Evolutionary conservation across 495 filamentous ascomycete genomes (phyloP).

Genomic region (Neurospora terricola): DNA sequence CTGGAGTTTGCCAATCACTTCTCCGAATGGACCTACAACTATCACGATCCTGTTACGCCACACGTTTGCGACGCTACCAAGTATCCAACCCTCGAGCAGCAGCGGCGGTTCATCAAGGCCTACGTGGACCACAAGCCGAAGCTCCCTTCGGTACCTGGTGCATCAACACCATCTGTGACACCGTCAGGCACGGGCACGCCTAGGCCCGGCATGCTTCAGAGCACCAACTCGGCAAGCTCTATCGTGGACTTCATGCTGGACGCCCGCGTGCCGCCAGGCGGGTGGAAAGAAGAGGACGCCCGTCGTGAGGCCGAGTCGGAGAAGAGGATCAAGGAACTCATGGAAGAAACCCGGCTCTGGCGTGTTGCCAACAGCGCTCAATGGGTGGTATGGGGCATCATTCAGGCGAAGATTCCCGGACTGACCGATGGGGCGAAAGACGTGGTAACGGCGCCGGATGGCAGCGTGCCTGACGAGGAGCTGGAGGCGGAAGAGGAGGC

Average conservation of each 20-base stretch:
- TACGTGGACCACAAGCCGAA: slow-evolving; percentile 75
- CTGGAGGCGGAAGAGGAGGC: slow-evolving; percentile 37
- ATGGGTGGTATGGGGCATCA: slow-evolving; percentile 94
- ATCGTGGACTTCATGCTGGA: slow-evolving; percentile 63
- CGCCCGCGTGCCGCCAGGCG: slow-evolving; percentile 47
- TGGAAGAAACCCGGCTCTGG: slow-evolving; percentile 77
- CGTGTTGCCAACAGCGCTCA: slow-evolving; percentile 74
- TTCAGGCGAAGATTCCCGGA: slow-evolving; percentile 79
- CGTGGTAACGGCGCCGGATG: slow-evolving; percentile 1
- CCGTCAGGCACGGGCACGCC: slow-evolving; percentile 19
- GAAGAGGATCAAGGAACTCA: slow-evolving; percentile 51
- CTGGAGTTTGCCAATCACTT: slow-evolving; percentile 98
- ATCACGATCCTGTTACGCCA: slow-evolving; percentile 58
- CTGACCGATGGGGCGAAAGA: slow-evolving; percentile 19
- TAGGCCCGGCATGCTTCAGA: slow-evolving; percentile 16
- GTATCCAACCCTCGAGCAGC: slow-evolving; percentile 75
- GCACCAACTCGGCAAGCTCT: slow-evolving; percentile 25
- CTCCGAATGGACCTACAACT: slow-evolving; percentile 97
- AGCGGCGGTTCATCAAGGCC: slow-evolving; percentile 70
- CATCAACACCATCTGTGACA: slow-evolving; percentile 44
- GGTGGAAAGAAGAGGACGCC: slow-evolving; percentile 51
- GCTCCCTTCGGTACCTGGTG: slow-evolving; percentile 30
- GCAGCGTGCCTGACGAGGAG: slow-evolving; percentile 9
- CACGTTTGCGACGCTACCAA: slow-evolving; percentile 54
- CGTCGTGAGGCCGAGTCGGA: slow-evolving; percentile 50